These are phyloP conservation scores for Boletales sp. DNA, from an alignment of 768 basidiomycete genomes.

Conservation along the genomic window DNA sequence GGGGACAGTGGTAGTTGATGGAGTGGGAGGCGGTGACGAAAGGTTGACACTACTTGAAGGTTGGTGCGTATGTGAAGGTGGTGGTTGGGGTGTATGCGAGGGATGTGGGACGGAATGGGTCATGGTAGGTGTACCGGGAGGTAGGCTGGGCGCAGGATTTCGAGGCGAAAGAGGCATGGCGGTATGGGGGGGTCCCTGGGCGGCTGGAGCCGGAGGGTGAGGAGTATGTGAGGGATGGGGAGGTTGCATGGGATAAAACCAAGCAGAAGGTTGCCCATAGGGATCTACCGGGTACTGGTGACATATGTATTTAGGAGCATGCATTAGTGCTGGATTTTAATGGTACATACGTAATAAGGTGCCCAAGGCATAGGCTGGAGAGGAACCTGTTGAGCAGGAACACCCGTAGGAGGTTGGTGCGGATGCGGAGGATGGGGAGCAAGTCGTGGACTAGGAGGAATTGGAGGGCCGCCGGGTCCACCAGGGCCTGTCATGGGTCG, in stretches of 20 bases:
- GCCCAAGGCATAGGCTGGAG: slow-evolving; percentile 41
- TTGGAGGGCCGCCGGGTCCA: slow-evolving; percentile 51
- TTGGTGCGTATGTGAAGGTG: slow-evolving; percentile 39
- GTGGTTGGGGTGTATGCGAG: slow-evolving; percentile 45
- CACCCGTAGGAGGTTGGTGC: slow-evolving; percentile 51
- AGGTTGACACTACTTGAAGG: slow-evolving; percentile 44
- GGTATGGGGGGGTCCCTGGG: slow-evolving; percentile 42
- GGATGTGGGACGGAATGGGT: slow-evolving; percentile 52
- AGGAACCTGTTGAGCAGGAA: slow-evolving; percentile 44
- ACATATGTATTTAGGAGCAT: slow-evolving; percentile 3
- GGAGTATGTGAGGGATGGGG: slow-evolving; percentile 48
- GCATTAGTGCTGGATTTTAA: not conserved
- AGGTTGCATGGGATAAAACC: slow-evolving; percentile 40
- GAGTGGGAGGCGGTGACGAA: slow-evolving; percentile 67
- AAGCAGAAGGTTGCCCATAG: slow-evolving; percentile 41
- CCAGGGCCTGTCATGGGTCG: slow-evolving; percentile 48
- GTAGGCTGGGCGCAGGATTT: slow-evolving; percentile 49
- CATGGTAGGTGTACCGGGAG: slow-evolving; percentile 68
- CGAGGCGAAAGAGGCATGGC: slow-evolving; percentile 70
- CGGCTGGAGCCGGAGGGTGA: slow-evolving; percentile 31
- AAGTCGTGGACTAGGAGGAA: slow-evolving; percentile 64
- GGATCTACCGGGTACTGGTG: slow-evolving; percentile 44
- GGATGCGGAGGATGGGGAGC: slow-evolving; percentile 44
- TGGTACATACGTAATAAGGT: slow-evolving; percentile 55
- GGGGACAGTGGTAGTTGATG: slow-evolving; percentile 46